phyloP scores from a whole-genome alignment of 2,329 filamentous ascomycete species.

The Penicillium sp. region DNA sequence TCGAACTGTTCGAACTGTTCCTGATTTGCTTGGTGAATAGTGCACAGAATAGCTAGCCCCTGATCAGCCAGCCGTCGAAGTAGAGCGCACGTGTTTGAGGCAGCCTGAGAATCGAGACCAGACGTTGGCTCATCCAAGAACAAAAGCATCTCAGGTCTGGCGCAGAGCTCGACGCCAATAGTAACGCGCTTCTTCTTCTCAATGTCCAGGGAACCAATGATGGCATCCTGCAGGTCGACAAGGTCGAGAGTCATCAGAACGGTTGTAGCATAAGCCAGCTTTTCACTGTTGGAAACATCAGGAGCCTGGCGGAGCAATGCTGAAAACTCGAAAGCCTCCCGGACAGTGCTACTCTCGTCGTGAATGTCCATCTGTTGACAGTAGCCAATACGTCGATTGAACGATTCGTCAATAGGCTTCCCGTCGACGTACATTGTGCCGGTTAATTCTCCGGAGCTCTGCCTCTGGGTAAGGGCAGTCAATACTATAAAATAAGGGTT shows the following conservation, averaged over 20 bases:
- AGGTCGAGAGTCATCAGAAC: constrained; percentile 66
- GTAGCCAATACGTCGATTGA: constrained; percentile 70
- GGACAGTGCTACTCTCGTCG: constrained; percentile 66
- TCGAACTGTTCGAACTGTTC: constrained; percentile 69
- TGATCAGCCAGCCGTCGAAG: constrained; percentile 65
- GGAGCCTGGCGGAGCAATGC: constrained; percentile 63
- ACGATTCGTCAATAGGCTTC: constrained; percentile 59
- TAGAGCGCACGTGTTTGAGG: constrained; percentile 67
- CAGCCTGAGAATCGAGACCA: constrained; percentile 67
- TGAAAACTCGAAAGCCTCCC: constrained; percentile 69
- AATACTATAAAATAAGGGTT: constrained; percentile 58
- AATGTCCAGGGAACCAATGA: constrained; percentile 65
- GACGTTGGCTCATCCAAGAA: constrained; percentile 73
- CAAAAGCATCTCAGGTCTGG: constrained; percentile 66
- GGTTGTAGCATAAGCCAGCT: constrained; percentile 65
- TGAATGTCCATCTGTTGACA: constrained; percentile 72
- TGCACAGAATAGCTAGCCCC: constrained; percentile 70
- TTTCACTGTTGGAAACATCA: constrained; percentile 57
- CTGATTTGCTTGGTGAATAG: constrained; percentile 70
- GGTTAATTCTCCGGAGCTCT: constrained; percentile 62
- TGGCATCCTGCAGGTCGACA: constrained; percentile 63
- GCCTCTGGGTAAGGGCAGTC: constrained; percentile 72
- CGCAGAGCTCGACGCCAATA: constrained; percentile 71
- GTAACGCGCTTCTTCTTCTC: constrained; percentile 71
- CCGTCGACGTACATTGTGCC: constrained; percentile 71